Evolutionary conservation across 441 rosid genomes (phyloP), one percentile per base, ranked within the genome.

Genomic region (Breynia disticha): DNA sequence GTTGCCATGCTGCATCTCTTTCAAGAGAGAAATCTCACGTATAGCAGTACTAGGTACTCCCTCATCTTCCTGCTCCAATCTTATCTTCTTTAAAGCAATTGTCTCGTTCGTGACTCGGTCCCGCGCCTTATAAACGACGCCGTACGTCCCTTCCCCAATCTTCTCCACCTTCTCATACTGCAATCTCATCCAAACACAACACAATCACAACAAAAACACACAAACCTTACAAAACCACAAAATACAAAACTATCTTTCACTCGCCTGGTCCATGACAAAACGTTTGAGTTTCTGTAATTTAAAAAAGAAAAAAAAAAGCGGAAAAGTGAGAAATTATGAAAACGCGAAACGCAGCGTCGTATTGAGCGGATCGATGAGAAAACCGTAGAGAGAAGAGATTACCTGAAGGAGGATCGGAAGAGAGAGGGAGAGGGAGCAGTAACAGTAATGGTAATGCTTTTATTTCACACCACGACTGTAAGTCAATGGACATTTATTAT

Each of bases 111-210:
- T 82, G 60, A 66, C 19, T n/a, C 85, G 84, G 52, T 85, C 87
- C 11, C 84, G 74, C 48, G 94, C 94, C 77, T 85, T 85, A 56
- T 85, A 85, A 55, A 85, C 94, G 20, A 85, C 94, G 13, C 94
- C 94, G 48, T 85, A 85, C n/a, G 94, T 85, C 52, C 94, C 94
- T 69, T 85, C 94, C 55, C 94, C 90, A 19, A 85, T 85, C 79
- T 85, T 85, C 77, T 80, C 94, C 52, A 85, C 90, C 68, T 85
- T 85, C 81, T 85, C 94, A 45, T 82, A 85, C 94, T 85, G 72
- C 46, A 65, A 9, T 15, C 44, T 2, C 13, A 41, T 15, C 44
- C 44, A 41, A 41, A 41, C 44, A 41, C 39, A 49, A 8, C 55
- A 57, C 11, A 11, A 19, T 50, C 55, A 71, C 18, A 42, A 39